These are phyloP conservation scores for Aristolochia contorta DNA, from an alignment of 164 flowering plant genomes.

Conservation along the genomic window DNA sequence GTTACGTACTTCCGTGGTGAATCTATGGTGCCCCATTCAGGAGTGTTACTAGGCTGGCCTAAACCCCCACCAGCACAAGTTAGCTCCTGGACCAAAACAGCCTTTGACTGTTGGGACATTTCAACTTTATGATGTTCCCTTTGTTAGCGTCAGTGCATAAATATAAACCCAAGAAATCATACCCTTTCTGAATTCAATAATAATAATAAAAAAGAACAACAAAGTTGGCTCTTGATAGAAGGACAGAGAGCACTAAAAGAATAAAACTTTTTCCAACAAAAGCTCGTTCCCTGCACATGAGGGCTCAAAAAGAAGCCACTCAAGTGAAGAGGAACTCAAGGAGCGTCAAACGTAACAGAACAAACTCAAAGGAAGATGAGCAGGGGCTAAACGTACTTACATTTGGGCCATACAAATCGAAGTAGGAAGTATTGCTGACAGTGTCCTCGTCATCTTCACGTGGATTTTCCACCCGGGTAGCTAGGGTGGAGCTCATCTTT, in stretches of 20 bases:
- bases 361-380: neutral
- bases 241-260: neutral
- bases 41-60: no score
- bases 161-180: no score
- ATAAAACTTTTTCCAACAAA: neutral
- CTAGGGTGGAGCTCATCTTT: neutral
- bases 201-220: no score
- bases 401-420: constrained; percentile 65
- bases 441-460: constrained; percentile 8
- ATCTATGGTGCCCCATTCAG: no score
- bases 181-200: no score
- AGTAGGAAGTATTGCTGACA: constrained; percentile 17
- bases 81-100: no score
- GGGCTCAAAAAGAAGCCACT: neutral
- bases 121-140: no score
- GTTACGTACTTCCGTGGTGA: no score
- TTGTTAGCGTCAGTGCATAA: no score
- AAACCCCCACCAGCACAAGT: no score
- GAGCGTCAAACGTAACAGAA: neutral
- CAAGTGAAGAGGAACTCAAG: neutral
- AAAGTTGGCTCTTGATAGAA: no score
- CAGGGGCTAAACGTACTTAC: constrained; percentile 19
- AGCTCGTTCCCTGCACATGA: neutral
- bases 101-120: no score
- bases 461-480: constrained; percentile 5